Evolutionary conservation across 768 basidiomycete genomes (phyloP).

Genomic region (Psilocybe cubensis): DNA sequence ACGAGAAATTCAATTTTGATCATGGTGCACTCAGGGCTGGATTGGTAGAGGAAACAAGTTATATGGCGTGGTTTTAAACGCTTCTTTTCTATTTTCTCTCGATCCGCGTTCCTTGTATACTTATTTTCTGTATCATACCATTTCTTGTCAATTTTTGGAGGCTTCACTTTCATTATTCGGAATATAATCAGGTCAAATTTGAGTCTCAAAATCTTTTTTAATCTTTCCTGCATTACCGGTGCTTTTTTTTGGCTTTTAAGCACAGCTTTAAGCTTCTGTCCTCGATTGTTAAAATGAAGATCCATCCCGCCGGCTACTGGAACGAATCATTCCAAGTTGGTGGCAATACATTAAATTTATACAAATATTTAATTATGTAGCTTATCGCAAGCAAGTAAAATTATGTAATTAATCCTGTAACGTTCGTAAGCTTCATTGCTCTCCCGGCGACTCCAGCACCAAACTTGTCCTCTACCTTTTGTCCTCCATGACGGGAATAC

Average conservation of each 20-base stretch:
- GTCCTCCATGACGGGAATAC: conserved; percentile 73
- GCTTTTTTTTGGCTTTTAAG: too few relatives aligned
- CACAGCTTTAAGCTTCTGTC: too few relatives aligned
- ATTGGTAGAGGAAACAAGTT: conserved; percentile 62
- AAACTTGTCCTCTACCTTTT: neutral
- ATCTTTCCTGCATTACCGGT: too few relatives aligned
- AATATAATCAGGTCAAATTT: too few relatives aligned
- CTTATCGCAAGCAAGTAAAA: too few relatives aligned
- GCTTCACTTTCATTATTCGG: neutral
- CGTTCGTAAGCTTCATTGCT: neutral
- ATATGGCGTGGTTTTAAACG: conserved; percentile 68
- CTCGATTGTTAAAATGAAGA: too few relatives aligned
- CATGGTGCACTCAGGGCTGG: conserved; percentile 60
- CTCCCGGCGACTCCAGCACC: neutral
- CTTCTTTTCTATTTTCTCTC: neutral
- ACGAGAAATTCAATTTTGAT: conserved; percentile 63
- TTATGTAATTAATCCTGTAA: conserved; percentile 3
- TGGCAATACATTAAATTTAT: too few relatives aligned
- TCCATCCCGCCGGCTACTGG: too few relatives aligned
- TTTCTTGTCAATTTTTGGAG: conserved; percentile 3
- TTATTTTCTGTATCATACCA: conserved; percentile 1
- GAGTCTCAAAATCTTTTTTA: too few relatives aligned
- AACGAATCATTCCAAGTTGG: too few relatives aligned
- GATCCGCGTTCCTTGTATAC: too few relatives aligned
- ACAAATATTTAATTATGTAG: neutral